phyloP scores from a whole-genome alignment of 2,329 filamentous ascomycete genomes.

The Macrophomina phaseolina region DNA sequence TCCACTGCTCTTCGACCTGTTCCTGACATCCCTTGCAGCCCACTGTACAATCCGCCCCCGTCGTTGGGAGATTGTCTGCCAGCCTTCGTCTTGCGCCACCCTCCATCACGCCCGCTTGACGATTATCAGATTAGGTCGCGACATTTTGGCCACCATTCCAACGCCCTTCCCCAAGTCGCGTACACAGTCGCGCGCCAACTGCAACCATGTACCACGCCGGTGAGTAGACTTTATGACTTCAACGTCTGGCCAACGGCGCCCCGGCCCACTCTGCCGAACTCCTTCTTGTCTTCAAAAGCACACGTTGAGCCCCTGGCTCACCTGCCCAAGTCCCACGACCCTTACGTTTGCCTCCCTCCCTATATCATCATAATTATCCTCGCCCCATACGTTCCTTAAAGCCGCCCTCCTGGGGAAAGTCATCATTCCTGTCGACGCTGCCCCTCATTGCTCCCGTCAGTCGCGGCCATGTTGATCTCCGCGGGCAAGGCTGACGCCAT shows the following conservation, averaged over 20 bases:
- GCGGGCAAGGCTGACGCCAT: constrained; percentile 24
- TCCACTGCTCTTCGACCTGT: constrained; percentile 27
- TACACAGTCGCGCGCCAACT: constrained; percentile 39
- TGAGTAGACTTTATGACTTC: constrained; percentile 39
- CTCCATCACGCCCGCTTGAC: constrained; percentile 32
- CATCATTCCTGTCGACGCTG: constrained; percentile 26
- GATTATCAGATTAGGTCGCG: constrained; percentile 26
- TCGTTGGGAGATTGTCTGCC: constrained; percentile 32
- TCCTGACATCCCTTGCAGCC: constrained; percentile 38
- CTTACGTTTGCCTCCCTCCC: constrained; percentile 30
- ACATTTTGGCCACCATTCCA: constrained; percentile 40
- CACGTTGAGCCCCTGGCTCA: constrained; percentile 32
- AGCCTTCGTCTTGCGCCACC: constrained; percentile 28
- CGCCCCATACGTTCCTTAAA: constrained; percentile 25
- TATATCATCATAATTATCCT: constrained; percentile 27
- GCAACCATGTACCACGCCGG: constrained; percentile 40
- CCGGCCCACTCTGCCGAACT: constrained; percentile 28
- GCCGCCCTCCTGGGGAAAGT: neutral
- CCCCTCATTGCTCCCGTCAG: constrained; percentile 25
- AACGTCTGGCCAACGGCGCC: constrained; percentile 28
- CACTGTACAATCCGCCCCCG: constrained; percentile 35
- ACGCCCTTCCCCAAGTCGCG: constrained; percentile 41
- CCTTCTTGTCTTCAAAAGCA: constrained; percentile 40
- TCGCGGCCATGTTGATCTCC: constrained; percentile 16
- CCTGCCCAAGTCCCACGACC: neutral